Percentiles rank a stretch among this genome's conserved stretches.
Evolutionary conservation across 2,329 filamentous ascomycete genomes (phyloP).

Genomic region (Fusarium kyushuense): DNA sequence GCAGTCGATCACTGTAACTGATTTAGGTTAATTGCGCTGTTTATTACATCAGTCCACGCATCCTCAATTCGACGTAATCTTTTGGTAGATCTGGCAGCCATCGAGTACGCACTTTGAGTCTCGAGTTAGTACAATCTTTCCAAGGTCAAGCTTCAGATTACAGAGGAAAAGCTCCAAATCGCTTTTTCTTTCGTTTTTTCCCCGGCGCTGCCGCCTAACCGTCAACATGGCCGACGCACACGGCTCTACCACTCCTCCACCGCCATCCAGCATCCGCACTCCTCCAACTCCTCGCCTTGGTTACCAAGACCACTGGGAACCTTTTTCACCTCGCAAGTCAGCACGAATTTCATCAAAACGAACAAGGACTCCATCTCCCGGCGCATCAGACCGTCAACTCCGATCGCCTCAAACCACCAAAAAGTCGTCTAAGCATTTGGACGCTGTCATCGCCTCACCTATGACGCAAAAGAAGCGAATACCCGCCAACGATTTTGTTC

Average conservation of each 20-base stretch:
- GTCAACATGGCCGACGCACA: constrained; percentile 48
- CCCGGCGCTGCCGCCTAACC: constrained; percentile 23
- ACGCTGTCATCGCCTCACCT: constrained; percentile 56
- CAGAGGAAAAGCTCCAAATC: constrained; percentile 4
- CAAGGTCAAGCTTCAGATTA: constrained; percentile 13
- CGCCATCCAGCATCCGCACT: constrained; percentile 69
- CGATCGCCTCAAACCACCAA: constrained; percentile 52
- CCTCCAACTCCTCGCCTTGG: constrained; percentile 78
- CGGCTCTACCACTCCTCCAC: constrained; percentile 69
- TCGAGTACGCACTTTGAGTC: constrained; percentile 36
- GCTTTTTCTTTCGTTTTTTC: background rate
- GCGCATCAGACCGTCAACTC: constrained; percentile 51
- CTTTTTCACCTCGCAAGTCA: constrained; percentile 78
- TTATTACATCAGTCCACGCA: constrained; percentile 33
- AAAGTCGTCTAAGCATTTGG: constrained; percentile 48
- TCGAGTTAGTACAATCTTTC: constrained; percentile 20
- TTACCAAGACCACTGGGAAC: constrained; percentile 76
- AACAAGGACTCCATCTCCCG: constrained; percentile 68
- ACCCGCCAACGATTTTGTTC: constrained; percentile 61
- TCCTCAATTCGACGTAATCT: constrained; percentile 28
- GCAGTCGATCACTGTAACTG: constrained; percentile 16
- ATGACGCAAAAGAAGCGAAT: constrained; percentile 63
- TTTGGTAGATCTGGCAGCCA: constrained; percentile 40
- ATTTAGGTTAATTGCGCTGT: constrained; percentile 24
- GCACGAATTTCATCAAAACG: constrained; percentile 71